These are phyloP conservation scores for Neurospora intermedia DNA, from an alignment of 495 filamentous ascomycete genomes.

Conservation along the genomic window DNA sequence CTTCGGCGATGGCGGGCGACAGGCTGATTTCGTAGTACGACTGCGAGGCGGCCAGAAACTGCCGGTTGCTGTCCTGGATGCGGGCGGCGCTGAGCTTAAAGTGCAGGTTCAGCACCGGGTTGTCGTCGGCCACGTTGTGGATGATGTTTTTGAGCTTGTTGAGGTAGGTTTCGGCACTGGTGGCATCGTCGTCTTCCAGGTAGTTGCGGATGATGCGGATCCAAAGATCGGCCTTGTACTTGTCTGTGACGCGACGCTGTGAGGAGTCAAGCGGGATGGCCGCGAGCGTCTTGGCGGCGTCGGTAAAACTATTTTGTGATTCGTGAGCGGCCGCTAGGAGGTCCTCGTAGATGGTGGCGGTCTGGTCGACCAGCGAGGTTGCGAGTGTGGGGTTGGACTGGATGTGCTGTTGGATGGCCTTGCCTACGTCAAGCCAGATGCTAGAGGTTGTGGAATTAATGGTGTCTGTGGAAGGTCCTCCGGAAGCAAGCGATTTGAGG, in stretches of 20 bases:
- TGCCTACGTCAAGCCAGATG: slow-evolving; percentile 58
- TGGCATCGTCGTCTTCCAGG: slow-evolving; percentile 89
- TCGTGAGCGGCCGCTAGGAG: slow-evolving; percentile 66
- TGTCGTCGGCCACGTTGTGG: slow-evolving; percentile 57
- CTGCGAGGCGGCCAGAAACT: slow-evolving; percentile 81
- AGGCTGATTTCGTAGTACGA: slow-evolving; percentile 81
- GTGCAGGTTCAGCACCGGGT: slow-evolving; percentile 62
- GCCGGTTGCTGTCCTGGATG: slow-evolving; percentile 80
- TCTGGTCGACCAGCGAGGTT: slow-evolving; percentile 73
- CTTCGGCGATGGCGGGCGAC: slow-evolving; percentile 64
- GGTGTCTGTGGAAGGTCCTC: not conserved
- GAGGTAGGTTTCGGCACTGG: slow-evolving; percentile 69
- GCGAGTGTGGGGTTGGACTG: slow-evolving; percentile 31
- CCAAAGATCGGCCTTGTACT: slow-evolving; percentile 72
- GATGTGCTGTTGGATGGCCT: slow-evolving; percentile 55
- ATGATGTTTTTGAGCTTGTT: slow-evolving; percentile 91
- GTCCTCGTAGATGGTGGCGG: slow-evolving; percentile 61
- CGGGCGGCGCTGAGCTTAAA: slow-evolving; percentile 88
- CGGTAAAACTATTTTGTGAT: slow-evolving; percentile 34
- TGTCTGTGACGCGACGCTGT: slow-evolving; percentile 68
- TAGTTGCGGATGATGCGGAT: slow-evolving; percentile 91
- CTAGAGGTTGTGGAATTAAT: slow-evolving; percentile 20
- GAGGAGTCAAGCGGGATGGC: slow-evolving; percentile 81
- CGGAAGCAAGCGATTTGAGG: slow-evolving; percentile 38
- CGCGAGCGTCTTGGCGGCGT: slow-evolving; percentile 65